phyloP scores from a whole-genome alignment of 192 early-diverging fungal species.

The Coemansia sp. region DNA sequence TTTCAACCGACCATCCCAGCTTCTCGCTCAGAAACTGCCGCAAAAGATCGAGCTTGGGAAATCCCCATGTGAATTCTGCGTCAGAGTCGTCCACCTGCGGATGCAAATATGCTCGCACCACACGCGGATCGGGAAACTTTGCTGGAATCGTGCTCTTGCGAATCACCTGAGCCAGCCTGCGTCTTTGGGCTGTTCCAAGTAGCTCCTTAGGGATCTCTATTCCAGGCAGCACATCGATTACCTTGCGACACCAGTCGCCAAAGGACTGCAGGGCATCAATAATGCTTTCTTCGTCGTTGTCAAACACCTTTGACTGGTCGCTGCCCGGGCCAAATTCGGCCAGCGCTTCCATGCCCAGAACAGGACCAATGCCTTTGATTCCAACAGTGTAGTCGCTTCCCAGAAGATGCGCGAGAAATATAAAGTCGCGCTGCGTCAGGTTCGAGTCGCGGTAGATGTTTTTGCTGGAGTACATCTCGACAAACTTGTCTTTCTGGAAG shows the following conservation, averaged over 20 bases:
- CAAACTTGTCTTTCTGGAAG: constrained; percentile 87
- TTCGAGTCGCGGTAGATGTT: constrained; percentile 69
- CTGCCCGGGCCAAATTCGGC: constrained; percentile 63
- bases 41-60: constrained; percentile 55
- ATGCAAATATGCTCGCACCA: constrained; percentile 76
- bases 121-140: constrained; percentile 77
- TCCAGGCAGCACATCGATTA: constrained; percentile 52
- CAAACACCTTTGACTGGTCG: constrained; percentile 9
- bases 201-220: constrained; percentile 39
- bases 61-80: constrained; percentile 41
- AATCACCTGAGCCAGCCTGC: constrained; percentile 61
- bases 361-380: constrained; percentile 81
- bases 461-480: constrained; percentile 76
- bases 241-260: constrained; percentile 42
- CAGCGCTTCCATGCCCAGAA: constrained; percentile 88
- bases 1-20: constrained; percentile 47
- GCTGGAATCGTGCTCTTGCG: constrained; percentile 68
- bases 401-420: constrained; percentile 84
- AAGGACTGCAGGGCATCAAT: constrained; percentile 28
- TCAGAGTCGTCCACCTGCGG: constrained; percentile 65
- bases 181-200: constrained; percentile 23
- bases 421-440: constrained; percentile 70
- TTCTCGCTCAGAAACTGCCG: constrained; percentile 49
- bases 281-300: constrained; percentile 30
- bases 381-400: constrained; percentile 98